A percentile compares a stretch with the other conserved stretches of the same genome.
Conservation (phyloP, 805 yeast species). For the Suhomyces vadensis region DNA sequence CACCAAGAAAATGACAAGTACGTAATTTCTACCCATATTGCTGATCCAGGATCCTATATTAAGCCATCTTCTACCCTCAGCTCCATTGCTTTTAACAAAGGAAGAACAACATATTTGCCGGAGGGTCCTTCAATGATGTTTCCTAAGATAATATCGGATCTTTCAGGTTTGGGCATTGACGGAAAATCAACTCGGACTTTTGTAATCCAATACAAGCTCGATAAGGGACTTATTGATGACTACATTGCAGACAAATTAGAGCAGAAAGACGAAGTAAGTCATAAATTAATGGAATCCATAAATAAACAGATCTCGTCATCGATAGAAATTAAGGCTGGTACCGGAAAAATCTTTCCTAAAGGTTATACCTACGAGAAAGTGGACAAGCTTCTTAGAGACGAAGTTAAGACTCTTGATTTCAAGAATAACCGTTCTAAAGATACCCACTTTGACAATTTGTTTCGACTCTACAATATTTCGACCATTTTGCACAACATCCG, state of each 20-base stretch:
- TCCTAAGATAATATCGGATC: constrained; percentile 54
- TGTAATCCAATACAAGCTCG: constrained; percentile 33
- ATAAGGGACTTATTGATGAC: constrained; percentile 19
- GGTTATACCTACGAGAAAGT: constrained; percentile 64
- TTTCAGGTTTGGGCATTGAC: constrained; percentile 53
- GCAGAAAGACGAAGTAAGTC: constrained; percentile 7
- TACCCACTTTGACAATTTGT: constrained; percentile 27
- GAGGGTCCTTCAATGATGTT: constrained; percentile 67
- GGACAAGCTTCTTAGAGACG: constrained; percentile 46
- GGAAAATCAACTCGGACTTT: constrained; percentile 44
- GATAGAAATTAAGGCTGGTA: constrained; percentile 24
- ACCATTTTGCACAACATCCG: constrained; percentile 25
- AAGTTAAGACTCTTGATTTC: constrained; percentile 14
- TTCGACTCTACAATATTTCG: constrained; percentile 29
- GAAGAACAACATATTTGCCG: constrained; percentile 73
- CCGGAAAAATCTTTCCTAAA: constrained; percentile 31
- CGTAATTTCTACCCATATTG: constrained; percentile 70
- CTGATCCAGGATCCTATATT: constrained; percentile 79
- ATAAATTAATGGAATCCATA: constrained; percentile 12
- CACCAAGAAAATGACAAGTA: constrained; percentile 30
- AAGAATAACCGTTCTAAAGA: constrained; percentile 11
- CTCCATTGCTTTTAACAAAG: constrained; percentile 58
- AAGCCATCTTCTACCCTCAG: constrained; percentile 42
- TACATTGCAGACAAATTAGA: constrained; percentile 16
- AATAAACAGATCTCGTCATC: constrained; percentile 17